Percentiles rank a stretch among this genome's conserved stretches.
These are phyloP conservation scores for Cladosporium sp. DNA, from an alignment of 2,329 filamentous ascomycete genomes.

Conservation along the genomic window DNA sequence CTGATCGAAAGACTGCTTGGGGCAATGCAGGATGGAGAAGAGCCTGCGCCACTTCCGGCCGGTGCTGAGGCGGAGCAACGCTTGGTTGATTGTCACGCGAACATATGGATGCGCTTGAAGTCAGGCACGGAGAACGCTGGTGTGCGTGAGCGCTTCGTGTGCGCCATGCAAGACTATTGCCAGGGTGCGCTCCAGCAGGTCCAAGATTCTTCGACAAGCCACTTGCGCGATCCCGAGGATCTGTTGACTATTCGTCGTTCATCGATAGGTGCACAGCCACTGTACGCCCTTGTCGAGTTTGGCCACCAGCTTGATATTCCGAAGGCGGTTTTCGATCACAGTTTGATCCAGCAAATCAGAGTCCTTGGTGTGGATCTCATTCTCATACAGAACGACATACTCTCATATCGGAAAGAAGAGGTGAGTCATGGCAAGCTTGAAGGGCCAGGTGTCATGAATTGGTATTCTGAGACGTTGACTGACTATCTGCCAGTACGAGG, in stretches of 20 bases:
- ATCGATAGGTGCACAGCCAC: not conserved
- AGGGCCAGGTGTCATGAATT: no score
- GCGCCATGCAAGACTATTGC: constrained; percentile 11
- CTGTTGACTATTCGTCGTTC: not conserved
- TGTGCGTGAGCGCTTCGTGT: not conserved
- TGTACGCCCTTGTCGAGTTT: constrained; percentile 14
- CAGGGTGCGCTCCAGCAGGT: not conserved
- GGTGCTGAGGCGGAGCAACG: not conserved
- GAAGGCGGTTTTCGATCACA: not conserved
- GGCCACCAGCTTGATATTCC: constrained; percentile 8
- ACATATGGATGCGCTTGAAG: not conserved
- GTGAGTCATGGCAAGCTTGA: not conserved
- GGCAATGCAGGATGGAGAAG: not conserved
- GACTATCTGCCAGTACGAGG: not conserved
- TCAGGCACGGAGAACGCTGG: not conserved
- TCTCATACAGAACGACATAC: constrained; percentile 16
- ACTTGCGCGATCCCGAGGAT: not conserved
- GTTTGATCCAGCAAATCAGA: not conserved
- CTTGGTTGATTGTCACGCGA: not conserved
- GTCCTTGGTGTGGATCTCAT: constrained; percentile 7
- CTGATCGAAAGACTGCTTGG: not conserved
- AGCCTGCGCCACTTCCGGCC: not conserved
- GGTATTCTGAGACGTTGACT: no score
- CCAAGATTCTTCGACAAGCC: not conserved
- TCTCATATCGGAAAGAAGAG: constrained; percentile 17